Conservation (phyloP, 2,329 filamentous ascomycete species). For the Fusarium poae region DNA sequence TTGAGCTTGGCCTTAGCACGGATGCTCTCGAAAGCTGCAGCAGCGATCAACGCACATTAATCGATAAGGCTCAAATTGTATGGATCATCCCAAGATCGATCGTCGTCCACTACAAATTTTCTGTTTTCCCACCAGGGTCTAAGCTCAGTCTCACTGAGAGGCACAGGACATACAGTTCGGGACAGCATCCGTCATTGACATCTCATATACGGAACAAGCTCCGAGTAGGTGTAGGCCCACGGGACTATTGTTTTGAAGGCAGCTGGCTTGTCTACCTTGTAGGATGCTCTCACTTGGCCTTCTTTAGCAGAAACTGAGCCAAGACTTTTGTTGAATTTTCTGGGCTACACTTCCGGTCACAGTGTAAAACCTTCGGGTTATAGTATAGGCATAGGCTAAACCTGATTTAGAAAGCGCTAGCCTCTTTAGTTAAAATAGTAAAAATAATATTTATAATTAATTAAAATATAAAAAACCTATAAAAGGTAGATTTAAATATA, state of each 20-base stretch:
- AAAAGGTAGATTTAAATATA: no score
- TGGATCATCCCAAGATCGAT: constrained; percentile 36
- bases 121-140: constrained; percentile 14
- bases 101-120: constrained; percentile 11
- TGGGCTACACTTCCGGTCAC: no score
- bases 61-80: constrained; percentile 39
- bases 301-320: constrained; percentile 19
- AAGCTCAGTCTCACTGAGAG: constrained; percentile 4
- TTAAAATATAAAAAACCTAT: no score
- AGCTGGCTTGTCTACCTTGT: constrained; percentile 14
- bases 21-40: constrained; percentile 19
- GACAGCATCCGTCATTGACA: constrained; percentile 16
- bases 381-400: no score
- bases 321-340: constrained; percentile 20
- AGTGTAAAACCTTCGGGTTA: no score
- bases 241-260: constrained; percentile 9
- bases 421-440: no score
- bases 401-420: no score
- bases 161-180: constrained; percentile 3
- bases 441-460: no score
- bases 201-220: constrained; percentile 23
- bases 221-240: constrained; percentile 13
- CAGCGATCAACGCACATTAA: constrained; percentile 22
- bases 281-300: constrained; percentile 21
- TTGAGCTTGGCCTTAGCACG: constrained; percentile 37